phyloP scores from a whole-genome alignment of 257 asterid genomes.

The Euphrasia confusa region DNA sequence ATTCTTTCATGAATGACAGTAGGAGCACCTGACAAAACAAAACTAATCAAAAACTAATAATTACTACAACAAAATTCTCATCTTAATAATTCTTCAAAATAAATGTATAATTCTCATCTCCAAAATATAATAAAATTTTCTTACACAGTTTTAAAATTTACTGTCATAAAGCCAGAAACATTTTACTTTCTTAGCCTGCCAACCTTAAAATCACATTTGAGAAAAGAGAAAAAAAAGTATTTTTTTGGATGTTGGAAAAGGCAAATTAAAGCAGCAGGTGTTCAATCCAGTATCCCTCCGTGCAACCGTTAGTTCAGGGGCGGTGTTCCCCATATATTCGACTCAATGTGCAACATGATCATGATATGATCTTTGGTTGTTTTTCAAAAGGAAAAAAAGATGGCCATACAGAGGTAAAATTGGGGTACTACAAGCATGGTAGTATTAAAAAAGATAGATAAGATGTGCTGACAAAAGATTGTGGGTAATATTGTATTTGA shows the following conservation, averaged over 20 bases:
- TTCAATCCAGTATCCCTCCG: constrained; percentile 46
- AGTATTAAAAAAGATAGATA: constrained; percentile 41
- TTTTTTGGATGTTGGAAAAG: constrained; percentile 1
- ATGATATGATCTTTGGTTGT: neutral
- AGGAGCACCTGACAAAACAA: too few species aligned
- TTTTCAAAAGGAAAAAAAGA: neutral
- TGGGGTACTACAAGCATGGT: constrained; percentile 31
- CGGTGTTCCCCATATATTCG: constrained; percentile 32
- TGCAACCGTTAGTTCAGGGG: constrained; percentile 48
- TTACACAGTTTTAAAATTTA: neutral
- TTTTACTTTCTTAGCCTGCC: neutral
- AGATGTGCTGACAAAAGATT: constrained; percentile 53
- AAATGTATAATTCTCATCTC: too few species aligned
- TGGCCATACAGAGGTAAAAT: constrained; percentile 25
- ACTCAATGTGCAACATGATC: constrained; percentile 19
- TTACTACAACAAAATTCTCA: neutral
- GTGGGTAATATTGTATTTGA: constrained; percentile 53
- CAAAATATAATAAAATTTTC: neutral
- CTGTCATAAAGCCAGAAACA: neutral
- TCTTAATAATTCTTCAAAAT: too few species aligned
- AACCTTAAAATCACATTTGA: neutral
- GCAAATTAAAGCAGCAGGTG: constrained; percentile 28
- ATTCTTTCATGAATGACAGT: constrained; percentile 7
- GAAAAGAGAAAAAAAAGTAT: neutral
- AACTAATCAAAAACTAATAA: too few species aligned